Evolutionary conservation across 768 basidiomycete species (phyloP).

Genomic region (Naganishia friedmannii): DNA sequence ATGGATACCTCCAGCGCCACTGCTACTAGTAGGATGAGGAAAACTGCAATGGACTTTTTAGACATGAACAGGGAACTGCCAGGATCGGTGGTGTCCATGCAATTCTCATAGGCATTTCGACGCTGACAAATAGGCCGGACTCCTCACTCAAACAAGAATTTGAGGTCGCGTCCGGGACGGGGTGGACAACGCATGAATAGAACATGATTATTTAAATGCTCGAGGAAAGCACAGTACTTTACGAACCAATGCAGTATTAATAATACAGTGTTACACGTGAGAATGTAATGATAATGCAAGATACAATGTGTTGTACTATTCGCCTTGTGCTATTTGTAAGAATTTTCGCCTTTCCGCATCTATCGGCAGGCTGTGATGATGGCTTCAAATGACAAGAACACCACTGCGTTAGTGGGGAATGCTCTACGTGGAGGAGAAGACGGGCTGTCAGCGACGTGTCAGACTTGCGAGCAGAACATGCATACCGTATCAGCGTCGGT

Average conservation of each 20-base stretch:
- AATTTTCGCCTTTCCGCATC: neutral
- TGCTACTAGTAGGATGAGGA: constrained; percentile 7
- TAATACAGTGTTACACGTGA: constrained; percentile 8
- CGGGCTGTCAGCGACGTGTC: neutral
- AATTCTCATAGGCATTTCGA: neutral
- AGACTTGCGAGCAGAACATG: constrained; percentile 23
- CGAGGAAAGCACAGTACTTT: neutral
- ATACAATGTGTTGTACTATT: constrained; percentile 10
- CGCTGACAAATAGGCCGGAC: neutral
- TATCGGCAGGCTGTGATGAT: constrained; percentile 38
- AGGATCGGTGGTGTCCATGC: neutral
- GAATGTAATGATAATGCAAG: constrained; percentile 13
- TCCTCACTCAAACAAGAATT: neutral
- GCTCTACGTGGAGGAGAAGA: constrained; percentile 22
- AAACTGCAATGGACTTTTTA: constrained; percentile 17
- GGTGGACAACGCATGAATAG: neutral
- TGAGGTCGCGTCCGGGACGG: neutral
- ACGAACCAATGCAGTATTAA: constrained; percentile 12
- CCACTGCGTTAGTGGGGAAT: constrained; percentile 47
- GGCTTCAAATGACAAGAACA: constrained; percentile 51
- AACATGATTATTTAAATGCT: neutral
- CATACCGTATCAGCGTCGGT: constrained; percentile 76
- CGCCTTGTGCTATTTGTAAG: neutral
- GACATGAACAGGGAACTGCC: constrained; percentile 15
- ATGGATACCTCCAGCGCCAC: neutral